Base-by-base conservation (phyloP, 2,329 filamentous ascomycete genomes). In the Aureobasidium subglaciale region DNA sequence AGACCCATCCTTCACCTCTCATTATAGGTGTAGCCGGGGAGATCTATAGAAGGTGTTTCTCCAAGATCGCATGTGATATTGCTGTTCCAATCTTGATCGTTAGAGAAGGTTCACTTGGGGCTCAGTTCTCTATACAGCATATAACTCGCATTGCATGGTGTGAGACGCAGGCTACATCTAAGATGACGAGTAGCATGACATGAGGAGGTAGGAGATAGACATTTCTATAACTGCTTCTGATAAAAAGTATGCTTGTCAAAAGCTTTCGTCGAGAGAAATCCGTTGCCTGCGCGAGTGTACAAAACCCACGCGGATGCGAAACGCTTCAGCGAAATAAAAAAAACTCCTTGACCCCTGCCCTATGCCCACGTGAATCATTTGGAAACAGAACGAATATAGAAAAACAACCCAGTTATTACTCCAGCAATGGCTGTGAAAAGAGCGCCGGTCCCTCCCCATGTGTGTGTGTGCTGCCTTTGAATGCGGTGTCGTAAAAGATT, bases 401-500 rank as follows among this genome's bases (percentile, higher is more conserved):
- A 25, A n/a, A 22, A 30, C 43, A 48, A 48, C 20, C 43, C 43
- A 24, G 8, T 24, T 25, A 16, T 30, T 48, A 48, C 43, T 48
- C 43, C 43, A 18, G 27, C 35, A 30, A 52, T 25, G 10, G 30
- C 35, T 22, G 18, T 20, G n/a, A n/a, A 43, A n/a, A 43, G 43
- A 41, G 35, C 35, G 16, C 48, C 35, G 24, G 25, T 5, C n/a
- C 20, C 24, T 38, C 50, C 15, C n/a, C n/a, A n/a, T n/a, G n/a
- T n/a, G n/a, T n/a, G n/a, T n/a, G 43, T 43, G 30, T 54, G 29
- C 15, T 35, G 18, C 29, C 50, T 54, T 13, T 38, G 20, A 18
- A 54, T 54, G 50, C 50, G 18, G 29, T 54, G 27, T 43, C 50
- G 38, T 54, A 10, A 35, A 43, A 43, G 7, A 16, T 11, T 27